Evolutionary conservation across 139 green algal species (phyloP).

Genomic region (Tetraselmis striata): DNA sequence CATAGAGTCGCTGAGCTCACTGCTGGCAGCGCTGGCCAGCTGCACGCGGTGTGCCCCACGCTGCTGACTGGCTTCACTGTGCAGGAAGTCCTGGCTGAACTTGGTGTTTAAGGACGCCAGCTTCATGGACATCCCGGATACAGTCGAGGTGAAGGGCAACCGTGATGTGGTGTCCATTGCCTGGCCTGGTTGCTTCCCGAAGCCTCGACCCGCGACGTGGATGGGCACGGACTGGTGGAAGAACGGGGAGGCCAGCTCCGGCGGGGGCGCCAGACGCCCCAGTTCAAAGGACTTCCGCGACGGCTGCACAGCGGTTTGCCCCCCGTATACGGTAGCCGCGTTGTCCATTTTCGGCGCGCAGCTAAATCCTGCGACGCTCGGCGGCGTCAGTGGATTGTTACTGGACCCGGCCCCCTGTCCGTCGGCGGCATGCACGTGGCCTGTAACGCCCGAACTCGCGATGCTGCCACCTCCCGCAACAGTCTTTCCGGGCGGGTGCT

Average conservation of each 20-base stretch:
- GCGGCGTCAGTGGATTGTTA: background rate
- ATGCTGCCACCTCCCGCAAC: too few relatives aligned
- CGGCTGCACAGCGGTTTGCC: background rate
- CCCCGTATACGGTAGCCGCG: background rate
- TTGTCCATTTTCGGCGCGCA: background rate
- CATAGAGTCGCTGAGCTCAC: background rate
- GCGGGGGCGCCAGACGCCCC: background rate
- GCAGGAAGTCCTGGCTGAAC: background rate
- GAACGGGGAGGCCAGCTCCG: background rate
- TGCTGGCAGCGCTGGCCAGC: background rate
- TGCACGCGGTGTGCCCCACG: background rate
- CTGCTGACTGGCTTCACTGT: background rate
- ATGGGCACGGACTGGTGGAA: background rate
- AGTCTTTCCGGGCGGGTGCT: too few relatives aligned
- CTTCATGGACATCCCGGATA: background rate
- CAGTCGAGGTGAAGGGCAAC: background rate
- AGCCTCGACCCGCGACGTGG: background rate
- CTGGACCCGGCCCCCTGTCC: too few relatives aligned
- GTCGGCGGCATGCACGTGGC: too few relatives aligned
- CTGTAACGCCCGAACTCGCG: too few relatives aligned
- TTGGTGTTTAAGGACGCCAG: background rate
- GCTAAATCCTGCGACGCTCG: background rate
- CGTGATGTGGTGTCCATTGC: background rate
- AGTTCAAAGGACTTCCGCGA: too few relatives aligned
- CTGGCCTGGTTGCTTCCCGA: background rate